Percentiles rank a stretch among this genome's conserved stretches.
Evolutionary conservation across 2,329 filamentous ascomycete species (phyloP).

Genomic region (Fusarium heterosporum): DNA sequence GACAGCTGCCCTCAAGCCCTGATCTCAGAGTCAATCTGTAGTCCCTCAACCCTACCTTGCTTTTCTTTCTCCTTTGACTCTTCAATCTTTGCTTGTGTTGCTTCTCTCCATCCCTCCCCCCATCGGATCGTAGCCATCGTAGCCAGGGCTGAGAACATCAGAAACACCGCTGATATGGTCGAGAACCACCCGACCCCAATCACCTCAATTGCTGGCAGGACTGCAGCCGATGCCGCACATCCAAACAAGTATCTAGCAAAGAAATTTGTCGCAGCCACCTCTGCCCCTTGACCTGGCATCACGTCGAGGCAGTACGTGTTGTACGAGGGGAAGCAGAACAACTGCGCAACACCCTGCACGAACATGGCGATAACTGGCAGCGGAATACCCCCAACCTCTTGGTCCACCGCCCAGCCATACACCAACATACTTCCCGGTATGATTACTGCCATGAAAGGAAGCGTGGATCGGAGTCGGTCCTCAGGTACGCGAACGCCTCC

Average conservation of each 20-base stretch:
- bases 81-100: constrained; percentile 46
- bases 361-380: constrained; percentile 80
- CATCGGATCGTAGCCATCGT: constrained; percentile 54
- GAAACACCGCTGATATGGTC: constrained; percentile 65
- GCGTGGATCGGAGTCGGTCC: constrained; percentile 71
- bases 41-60: neutral
- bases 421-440: constrained; percentile 74
- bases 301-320: constrained; percentile 88
- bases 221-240: constrained; percentile 75
- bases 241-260: constrained; percentile 81
- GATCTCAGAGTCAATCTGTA: neutral
- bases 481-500: constrained; percentile 72
- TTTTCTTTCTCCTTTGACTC: constrained; percentile 19
- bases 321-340: constrained; percentile 80
- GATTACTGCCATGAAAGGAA: constrained; percentile 67
- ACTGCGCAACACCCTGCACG: constrained; percentile 77
- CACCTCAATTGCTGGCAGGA: constrained; percentile 77
- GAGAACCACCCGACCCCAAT: constrained; percentile 87
- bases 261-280: constrained; percentile 85
- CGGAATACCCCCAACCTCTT: constrained; percentile 62
- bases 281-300: constrained; percentile 74
- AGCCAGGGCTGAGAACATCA: constrained; percentile 53
- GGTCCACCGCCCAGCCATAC: constrained; percentile 66
- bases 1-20: constrained; percentile 1
- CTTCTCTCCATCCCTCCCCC: constrained; percentile 56